Evolutionary conservation across 768 basidiomycete genomes (phyloP).

Genomic region (Hemileccinum impolitum): DNA sequence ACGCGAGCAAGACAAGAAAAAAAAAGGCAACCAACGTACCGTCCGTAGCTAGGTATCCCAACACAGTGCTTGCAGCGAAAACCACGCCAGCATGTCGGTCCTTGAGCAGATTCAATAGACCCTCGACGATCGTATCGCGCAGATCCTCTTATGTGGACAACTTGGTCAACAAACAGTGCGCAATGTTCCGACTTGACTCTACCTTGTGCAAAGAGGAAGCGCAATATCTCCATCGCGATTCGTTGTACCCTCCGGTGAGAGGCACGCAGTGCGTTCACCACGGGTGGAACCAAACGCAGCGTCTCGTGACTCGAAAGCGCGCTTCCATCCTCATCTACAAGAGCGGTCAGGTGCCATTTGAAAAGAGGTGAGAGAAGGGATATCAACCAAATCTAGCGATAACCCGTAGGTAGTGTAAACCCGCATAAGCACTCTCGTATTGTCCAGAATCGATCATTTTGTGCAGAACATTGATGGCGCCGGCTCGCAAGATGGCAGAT

Average conservation of each 20-base stretch:
- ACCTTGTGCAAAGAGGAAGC: slow-evolving; percentile 17
- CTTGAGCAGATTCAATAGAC: slow-evolving; percentile 15
- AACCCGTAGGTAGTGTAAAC: slow-evolving; percentile 22
- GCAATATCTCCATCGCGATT: slow-evolving; percentile 12
- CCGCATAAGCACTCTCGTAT: slow-evolving; percentile 10
- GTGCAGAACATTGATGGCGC: slow-evolving; percentile 9
- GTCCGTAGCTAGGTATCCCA: slow-evolving; percentile 11
- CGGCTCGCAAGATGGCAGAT: slow-evolving; percentile 11
- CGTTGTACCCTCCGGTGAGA: slow-evolving; percentile 17
- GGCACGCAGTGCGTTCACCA: slow-evolving; percentile 15
- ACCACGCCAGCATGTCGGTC: slow-evolving; percentile 12
- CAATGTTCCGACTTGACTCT: background rate
- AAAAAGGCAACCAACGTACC: slow-evolving; percentile 9
- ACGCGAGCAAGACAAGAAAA: too few species aligned
- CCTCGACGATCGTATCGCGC: slow-evolving; percentile 7
- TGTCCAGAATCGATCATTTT: slow-evolving; percentile 14
- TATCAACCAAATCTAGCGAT: slow-evolving; percentile 17
- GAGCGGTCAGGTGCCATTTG: background rate
- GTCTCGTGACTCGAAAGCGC: slow-evolving; percentile 2
- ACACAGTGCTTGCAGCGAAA: slow-evolving; percentile 9
- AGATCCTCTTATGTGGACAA: slow-evolving; percentile 8
- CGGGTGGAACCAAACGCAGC: slow-evolving; percentile 4
- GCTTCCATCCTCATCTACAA: slow-evolving; percentile 6
- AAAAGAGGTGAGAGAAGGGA: background rate
- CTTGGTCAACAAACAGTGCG: background rate